Evolutionary conservation across 768 basidiomycete genomes (phyloP).

Genomic region (Termitomyces bulborhizus): DNA sequence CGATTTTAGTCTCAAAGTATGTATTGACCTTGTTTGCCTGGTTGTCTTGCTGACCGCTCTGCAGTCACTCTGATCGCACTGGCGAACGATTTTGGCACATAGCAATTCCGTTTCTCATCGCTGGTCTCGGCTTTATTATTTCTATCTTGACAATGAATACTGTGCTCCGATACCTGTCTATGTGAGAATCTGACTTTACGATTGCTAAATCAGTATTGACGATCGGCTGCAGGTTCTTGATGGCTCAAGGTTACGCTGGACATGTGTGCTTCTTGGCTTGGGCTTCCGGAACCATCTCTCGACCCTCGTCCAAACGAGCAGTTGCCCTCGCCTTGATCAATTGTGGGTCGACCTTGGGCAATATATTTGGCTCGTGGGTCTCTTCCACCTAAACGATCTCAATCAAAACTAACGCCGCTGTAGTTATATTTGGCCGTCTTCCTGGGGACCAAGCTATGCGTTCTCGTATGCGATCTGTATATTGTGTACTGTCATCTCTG

Average conservation of each 20-base stretch:
- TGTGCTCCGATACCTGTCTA: conserved; percentile 61
- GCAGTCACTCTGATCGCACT: conserved; percentile 68
- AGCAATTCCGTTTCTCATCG: conserved; percentile 45
- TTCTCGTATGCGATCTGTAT: conserved; percentile 74
- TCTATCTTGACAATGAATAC: conserved; percentile 66
- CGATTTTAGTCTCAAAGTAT: conserved; percentile 46
- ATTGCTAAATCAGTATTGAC: background rate
- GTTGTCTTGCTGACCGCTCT: conserved; percentile 1
- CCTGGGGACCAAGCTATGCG: conserved; percentile 64
- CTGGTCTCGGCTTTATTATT: conserved; percentile 69
- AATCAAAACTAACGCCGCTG: conserved; percentile 2
- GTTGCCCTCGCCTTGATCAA: conserved; percentile 79
- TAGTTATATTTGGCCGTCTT: conserved; percentile 61
- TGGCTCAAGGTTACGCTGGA: conserved; percentile 73
- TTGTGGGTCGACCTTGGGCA: conserved; percentile 78
- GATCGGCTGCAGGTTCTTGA: conserved; percentile 45
- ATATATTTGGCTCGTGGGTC: conserved; percentile 77
- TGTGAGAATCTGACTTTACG: conserved; percentile 34
- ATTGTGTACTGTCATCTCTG: conserved; percentile 42
- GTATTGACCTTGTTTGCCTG: conserved; percentile 16
- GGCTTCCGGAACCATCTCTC: conserved; percentile 53
- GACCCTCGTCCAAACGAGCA: conserved; percentile 76
- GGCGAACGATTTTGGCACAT: conserved; percentile 78
- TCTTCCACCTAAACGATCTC: conserved; percentile 2
- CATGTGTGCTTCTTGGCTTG: conserved; percentile 56